Evolutionary conservation across 2,329 filamentous ascomycete species (phyloP), one percentile per base, ranked within the genome.

Genomic region (Lasiodiplodia citricola): DNA sequence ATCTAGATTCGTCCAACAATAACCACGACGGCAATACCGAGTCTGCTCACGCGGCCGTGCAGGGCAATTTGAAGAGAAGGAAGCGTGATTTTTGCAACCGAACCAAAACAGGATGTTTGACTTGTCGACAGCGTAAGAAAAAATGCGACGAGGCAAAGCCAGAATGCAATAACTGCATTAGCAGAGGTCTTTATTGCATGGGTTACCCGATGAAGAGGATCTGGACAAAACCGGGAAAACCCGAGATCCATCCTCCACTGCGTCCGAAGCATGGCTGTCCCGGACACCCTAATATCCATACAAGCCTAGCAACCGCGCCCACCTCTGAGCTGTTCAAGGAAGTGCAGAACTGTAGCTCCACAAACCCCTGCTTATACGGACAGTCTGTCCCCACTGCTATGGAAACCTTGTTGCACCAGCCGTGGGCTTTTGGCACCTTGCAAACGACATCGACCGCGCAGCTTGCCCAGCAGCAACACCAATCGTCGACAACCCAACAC

Each of bases 131-230:
- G 77, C 88, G 95, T 69, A 98, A 98, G 87, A 98, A 98, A 88
- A 98, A 98, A 82, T 98, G 96, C 77, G 95, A 98, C 77, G 96
- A 98, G 83, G 88, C 87, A 66, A 96, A 97, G 79, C 96, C 96
- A 31, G 90, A 93, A 80, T 98, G 96, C 81, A 92, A 91, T 77
- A 98, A 99, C 76, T 99, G 96, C 81, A 86, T 92, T 67, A 91
- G 93, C 70, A 95, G 96, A 55, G 93, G 92, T 18, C 98, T 98
- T 79, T 84, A 92, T 41, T 99, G 96, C 79, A 91, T 93, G 73
- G 96, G 96, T 64, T 99, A 99, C 80, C 92, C 92, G 67, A 90
- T 92, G 74, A 88, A 93, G 74, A 89, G 90, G 54, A 86, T 88
- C 64, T 96, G 92, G 90, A 88, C 91, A 71, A 96, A 95, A 80